phyloP scores from a whole-genome alignment of 352 stramenopile species.

The Lagenidium giganteum region DNA sequence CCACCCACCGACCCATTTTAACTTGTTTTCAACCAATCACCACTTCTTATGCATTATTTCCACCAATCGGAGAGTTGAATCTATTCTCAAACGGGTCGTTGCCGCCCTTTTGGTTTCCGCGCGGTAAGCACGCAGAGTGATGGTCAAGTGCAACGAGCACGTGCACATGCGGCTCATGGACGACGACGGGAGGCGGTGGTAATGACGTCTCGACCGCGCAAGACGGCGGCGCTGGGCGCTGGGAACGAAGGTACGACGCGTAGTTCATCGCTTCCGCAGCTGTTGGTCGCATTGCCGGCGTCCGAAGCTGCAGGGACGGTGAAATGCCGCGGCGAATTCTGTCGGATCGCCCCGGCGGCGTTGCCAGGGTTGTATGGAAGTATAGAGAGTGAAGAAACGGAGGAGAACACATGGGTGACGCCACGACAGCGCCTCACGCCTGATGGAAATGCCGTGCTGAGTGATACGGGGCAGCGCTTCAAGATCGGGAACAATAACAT shows the following conservation, averaged over 20 bases:
- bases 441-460: slow-evolving; percentile 9
- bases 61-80: not conserved
- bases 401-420: too few species aligned
- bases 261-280: slow-evolving; percentile 42
- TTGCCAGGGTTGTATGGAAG: slow-evolving; percentile 30
- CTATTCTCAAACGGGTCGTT: slow-evolving; percentile 1
- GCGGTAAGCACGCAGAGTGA: too few species aligned
- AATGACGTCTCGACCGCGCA: too few species aligned
- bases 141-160: too few species aligned
- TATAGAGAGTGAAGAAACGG: not conserved
- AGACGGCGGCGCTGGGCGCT: too few species aligned
- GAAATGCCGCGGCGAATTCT: slow-evolving; percentile 74
- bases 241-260: slow-evolving; percentile 5
- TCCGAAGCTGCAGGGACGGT: not conserved
- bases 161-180: too few species aligned
- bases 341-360: slow-evolving; percentile 20
- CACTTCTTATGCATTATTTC: not conserved
- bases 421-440: slow-evolving; percentile 3
- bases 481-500: slow-evolving; percentile 78
- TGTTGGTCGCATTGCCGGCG: slow-evolving; percentile 12
- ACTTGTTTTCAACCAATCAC: slow-evolving; percentile 3
- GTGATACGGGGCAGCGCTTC: slow-evolving; percentile 45
- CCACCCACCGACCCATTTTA: not conserved
- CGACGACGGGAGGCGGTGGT: too few species aligned
- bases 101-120: not conserved